Conservation (phyloP, 129 eudicot species). For the Lactuca sativa region DNA sequence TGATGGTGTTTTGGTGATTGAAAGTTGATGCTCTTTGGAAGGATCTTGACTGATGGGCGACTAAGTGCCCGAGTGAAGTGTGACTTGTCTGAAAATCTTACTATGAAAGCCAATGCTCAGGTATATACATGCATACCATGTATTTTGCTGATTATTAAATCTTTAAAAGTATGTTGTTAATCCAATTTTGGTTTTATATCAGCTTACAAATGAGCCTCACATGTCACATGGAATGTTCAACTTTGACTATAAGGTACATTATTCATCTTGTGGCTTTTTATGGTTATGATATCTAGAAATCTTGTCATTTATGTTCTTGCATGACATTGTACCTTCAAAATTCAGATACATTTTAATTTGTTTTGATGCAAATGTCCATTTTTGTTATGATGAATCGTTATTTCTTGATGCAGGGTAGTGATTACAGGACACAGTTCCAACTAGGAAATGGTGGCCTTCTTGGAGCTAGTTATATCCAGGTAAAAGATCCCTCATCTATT, state of each 20-base stretch:
- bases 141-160: background rate
- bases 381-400: background rate
- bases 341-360: background rate
- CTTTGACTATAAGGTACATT: constrained; percentile 85
- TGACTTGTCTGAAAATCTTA: constrained; percentile 79
- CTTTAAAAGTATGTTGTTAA: constrained; percentile 3
- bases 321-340: too few species aligned
- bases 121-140: constrained; percentile 38
- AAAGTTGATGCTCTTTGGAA: constrained; percentile 93
- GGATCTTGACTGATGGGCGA: constrained; percentile 87
- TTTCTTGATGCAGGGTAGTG: constrained; percentile 56
- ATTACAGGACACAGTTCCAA: constrained; percentile 89
- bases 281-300: too few species aligned
- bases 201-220: constrained; percentile 94
- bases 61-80: constrained; percentile 87
- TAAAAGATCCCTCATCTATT: constrained; percentile 26
- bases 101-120: constrained; percentile 85
- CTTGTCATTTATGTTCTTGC: too few species aligned
- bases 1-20: constrained; percentile 27
- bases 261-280: background rate
- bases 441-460: constrained; percentile 78
- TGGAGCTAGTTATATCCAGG: constrained; percentile 99
- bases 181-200: constrained; percentile 25
- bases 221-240: constrained; percentile 93
- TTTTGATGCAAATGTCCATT: constrained; percentile 9